Percentiles rank a stretch among this genome's conserved stretches.
Conservation (phyloP, 495 filamentous ascomycete genomes). For the Entonaema liquescens region DNA sequence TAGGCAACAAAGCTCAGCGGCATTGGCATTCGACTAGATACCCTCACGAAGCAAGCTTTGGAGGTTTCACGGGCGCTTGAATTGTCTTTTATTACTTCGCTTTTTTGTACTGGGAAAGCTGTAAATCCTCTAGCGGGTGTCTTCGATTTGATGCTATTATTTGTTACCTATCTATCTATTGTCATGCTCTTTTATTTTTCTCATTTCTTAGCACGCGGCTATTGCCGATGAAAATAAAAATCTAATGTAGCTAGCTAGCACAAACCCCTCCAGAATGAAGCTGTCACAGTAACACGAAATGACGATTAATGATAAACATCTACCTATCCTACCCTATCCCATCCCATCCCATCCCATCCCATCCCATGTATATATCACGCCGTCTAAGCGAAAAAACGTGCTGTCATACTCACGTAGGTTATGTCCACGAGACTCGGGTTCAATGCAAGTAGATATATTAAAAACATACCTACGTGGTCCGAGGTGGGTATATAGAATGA, state of each 20-base stretch:
- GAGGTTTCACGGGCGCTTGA: conserved; percentile 31
- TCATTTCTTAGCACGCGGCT: neutral
- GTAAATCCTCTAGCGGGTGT: conserved; percentile 30
- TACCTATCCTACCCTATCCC: no score
- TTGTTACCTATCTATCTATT: conserved; percentile 16
- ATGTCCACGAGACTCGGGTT: conserved; percentile 17
- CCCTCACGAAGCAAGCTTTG: conserved; percentile 42
- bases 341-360: no score
- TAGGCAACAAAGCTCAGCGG: conserved; percentile 26
- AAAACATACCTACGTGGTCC: conserved; percentile 9
- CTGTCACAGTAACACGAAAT: conserved; percentile 24
- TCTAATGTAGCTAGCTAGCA: conserved; percentile 39
- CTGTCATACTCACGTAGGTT: conserved; percentile 6
- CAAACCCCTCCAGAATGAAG: conserved; percentile 37
- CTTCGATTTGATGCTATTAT: conserved; percentile 27
- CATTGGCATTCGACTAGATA: conserved; percentile 42
- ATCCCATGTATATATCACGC: neutral
- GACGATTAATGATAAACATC: conserved; percentile 13
- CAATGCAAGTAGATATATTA: conserved; percentile 20
- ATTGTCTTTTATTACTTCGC: conserved; percentile 38
- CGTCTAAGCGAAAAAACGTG: neutral
- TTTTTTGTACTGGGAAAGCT: conserved; percentile 10
- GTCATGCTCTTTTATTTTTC: neutral
- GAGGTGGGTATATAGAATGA: conserved; percentile 1
- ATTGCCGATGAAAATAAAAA: conserved; percentile 1